phyloP scores from a whole-genome alignment of 805 yeast species.

The Kregervanrija fluxuum region DNA sequence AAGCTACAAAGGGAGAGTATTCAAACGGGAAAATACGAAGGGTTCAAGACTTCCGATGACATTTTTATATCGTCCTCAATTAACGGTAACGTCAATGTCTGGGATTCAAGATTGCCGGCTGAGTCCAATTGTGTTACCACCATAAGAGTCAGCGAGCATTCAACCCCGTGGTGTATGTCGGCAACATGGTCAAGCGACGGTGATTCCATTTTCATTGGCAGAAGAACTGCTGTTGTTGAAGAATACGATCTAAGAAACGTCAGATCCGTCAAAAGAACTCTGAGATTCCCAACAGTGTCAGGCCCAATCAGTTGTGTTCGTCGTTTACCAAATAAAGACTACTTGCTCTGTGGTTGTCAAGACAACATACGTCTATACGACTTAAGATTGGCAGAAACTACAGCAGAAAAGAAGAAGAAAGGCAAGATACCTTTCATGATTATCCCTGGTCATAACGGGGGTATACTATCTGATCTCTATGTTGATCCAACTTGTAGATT shows the following conservation, averaged over 20 bases:
- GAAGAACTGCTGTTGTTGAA: slow-evolving; percentile 85
- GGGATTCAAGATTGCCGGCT: slow-evolving; percentile 62
- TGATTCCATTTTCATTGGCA: slow-evolving; percentile 68
- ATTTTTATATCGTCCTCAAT: slow-evolving; percentile 74
- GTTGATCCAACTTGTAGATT: slow-evolving; percentile 86
- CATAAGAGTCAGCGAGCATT: slow-evolving; percentile 45
- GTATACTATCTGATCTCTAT: slow-evolving; percentile 65
- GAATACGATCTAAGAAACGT: slow-evolving; percentile 61
- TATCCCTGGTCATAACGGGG: slow-evolving; percentile 96
- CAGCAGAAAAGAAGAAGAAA: slow-evolving; percentile 19
- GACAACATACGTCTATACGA: slow-evolving; percentile 90
- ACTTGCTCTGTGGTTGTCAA: slow-evolving; percentile 77
- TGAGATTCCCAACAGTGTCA: slow-evolving; percentile 77
- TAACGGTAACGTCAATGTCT: slow-evolving; percentile 72
- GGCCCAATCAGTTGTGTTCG: slow-evolving; percentile 84
- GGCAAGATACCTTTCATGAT: slow-evolving; percentile 73
- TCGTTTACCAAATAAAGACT: slow-evolving; percentile 74
- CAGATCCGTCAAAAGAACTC: slow-evolving; percentile 37
- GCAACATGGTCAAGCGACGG: slow-evolving; percentile 88
- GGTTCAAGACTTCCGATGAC: slow-evolving; percentile 28
- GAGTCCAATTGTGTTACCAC: slow-evolving; percentile 15
- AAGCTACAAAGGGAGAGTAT: slow-evolving; percentile 40
- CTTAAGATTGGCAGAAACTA: slow-evolving; percentile 32
- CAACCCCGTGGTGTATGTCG: slow-evolving; percentile 93
- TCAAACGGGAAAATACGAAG: slow-evolving; percentile 20